Evolutionary conservation across 176 grass and related monocot species (phyloP).

Genomic region (Musa itinerans): DNA sequence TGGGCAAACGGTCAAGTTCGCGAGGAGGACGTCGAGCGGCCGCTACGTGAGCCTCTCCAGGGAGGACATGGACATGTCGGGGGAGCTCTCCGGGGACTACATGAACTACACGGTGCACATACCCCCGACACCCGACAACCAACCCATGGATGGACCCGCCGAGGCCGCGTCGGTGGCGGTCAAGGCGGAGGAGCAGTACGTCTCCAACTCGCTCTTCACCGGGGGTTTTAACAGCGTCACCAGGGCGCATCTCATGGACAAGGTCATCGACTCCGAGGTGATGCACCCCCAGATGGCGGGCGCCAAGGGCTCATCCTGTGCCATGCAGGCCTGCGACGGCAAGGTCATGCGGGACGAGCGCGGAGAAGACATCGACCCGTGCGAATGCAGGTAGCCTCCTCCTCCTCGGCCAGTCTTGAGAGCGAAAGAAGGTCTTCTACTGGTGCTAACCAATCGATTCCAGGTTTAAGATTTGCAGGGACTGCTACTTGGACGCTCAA

Average conservation of each 20-base stretch:
- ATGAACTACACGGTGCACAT: slow-evolving; percentile 95
- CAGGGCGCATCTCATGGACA: slow-evolving; percentile 90
- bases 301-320: slow-evolving; percentile 45
- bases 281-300: slow-evolving; percentile 84
- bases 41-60: slow-evolving; percentile 72
- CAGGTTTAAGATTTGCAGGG: slow-evolving; percentile 88
- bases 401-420: no score
- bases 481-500: slow-evolving; percentile 87
- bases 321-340: slow-evolving; percentile 86
- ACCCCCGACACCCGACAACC: slow-evolving; percentile 91
- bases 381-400: slow-evolving; percentile 51
- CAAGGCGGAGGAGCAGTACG: slow-evolving; percentile 96
- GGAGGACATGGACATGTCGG: slow-evolving; percentile 77
- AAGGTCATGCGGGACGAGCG: slow-evolving; percentile 77
- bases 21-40: slow-evolving; percentile 73
- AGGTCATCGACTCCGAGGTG: slow-evolving; percentile 73
- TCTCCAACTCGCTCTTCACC: slow-evolving; percentile 83
- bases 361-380: slow-evolving; percentile 64
- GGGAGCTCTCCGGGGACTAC: slow-evolving; percentile 63
- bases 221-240: slow-evolving; percentile 96
- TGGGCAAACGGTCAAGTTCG: slow-evolving; percentile 68
- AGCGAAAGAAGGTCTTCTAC: neutral
- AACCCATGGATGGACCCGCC: slow-evolving; percentile 56
- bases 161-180: slow-evolving; percentile 44
- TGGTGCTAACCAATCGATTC: neutral